phyloP scores from a whole-genome alignment of 495 filamentous ascomycete genomes.

The Neurospora tetraspora region DNA sequence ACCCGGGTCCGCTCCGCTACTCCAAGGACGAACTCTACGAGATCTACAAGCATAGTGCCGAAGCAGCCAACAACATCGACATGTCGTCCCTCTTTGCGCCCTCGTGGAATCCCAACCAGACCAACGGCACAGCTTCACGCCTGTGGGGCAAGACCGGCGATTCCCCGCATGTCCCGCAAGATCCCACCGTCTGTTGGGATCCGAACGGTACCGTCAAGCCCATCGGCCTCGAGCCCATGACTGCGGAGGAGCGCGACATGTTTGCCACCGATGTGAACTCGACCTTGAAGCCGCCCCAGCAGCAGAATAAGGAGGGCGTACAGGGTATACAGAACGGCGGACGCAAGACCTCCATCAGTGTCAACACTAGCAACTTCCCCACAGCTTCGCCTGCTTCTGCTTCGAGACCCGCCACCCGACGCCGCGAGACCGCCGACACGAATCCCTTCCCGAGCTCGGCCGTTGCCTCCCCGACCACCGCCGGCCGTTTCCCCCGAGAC shows the following conservation, averaged over 20 bases:
- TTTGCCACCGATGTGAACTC: slow-evolving; percentile 88
- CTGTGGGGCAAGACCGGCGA: slow-evolving; percentile 75
- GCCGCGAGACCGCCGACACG: slow-evolving; percentile 82
- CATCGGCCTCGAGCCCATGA: slow-evolving; percentile 65
- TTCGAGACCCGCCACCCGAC: slow-evolving; percentile 59
- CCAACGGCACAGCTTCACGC: slow-evolving; percentile 50
- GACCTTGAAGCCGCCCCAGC: slow-evolving; percentile 69
- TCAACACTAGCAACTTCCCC: slow-evolving; percentile 34
- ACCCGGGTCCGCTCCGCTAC: slow-evolving; percentile 41
- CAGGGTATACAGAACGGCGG: slow-evolving; percentile 35
- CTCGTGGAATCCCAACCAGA: slow-evolving; percentile 63
- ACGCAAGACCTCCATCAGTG: slow-evolving; percentile 70
- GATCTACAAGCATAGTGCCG: slow-evolving; percentile 53
- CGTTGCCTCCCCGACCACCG: slow-evolving; percentile 40
- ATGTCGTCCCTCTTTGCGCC: slow-evolving; percentile 57
- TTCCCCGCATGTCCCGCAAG: slow-evolving; percentile 41
- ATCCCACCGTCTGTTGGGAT: slow-evolving; percentile 81
- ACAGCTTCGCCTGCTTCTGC: slow-evolving; percentile 52
- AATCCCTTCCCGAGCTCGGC: slow-evolving; percentile 48
- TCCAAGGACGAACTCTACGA: slow-evolving; percentile 75
- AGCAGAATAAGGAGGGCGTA: slow-evolving; percentile 56
- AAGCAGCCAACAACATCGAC: slow-evolving; percentile 48
- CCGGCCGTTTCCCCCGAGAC: slow-evolving; percentile 38
- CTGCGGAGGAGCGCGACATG: slow-evolving; percentile 72
- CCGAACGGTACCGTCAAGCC: slow-evolving; percentile 60